Conservation (phyloP, 2,329 filamentous ascomycete genomes). For the Aspergillus versicolor region DNA sequence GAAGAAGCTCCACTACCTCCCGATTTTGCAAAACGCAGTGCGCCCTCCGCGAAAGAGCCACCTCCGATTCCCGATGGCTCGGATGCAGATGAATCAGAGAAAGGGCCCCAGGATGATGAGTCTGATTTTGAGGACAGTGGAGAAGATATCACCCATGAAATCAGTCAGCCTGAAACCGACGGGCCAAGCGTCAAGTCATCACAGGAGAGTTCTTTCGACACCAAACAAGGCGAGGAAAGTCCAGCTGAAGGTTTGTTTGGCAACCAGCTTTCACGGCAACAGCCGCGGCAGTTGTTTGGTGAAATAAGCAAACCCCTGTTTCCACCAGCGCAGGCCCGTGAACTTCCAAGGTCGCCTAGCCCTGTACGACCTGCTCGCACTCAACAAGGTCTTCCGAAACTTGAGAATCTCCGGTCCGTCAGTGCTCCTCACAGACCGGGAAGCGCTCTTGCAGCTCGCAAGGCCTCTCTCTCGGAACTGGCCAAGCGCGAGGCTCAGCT, state of each 20-base stretch:
- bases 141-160: conserved; percentile 46
- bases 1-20: conserved; percentile 27
- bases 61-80: conserved; percentile 37
- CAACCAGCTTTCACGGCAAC: conserved; percentile 5
- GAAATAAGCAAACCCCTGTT: conserved; percentile 43
- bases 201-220: conserved; percentile 46
- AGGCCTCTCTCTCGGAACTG: conserved; percentile 36
- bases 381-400: conserved; percentile 29
- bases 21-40: conserved; percentile 26
- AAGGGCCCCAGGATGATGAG: conserved; percentile 36
- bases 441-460: conserved; percentile 41
- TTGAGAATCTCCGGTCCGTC: conserved; percentile 36
- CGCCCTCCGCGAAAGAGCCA: conserved; percentile 21
- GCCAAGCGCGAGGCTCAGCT: conserved; percentile 29
- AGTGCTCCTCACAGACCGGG: conserved; percentile 40
- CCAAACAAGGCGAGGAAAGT: conserved; percentile 32
- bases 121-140: conserved; percentile 49
- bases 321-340: conserved; percentile 32
- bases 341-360: conserved; percentile 47
- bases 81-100: conserved; percentile 34
- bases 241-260: conserved; percentile 43
- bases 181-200: conserved; percentile 40
- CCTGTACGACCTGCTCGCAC: conserved; percentile 37
- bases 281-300: conserved; percentile 41
- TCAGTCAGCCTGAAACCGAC: conserved; percentile 29